Percentiles rank a stretch among this genome's conserved stretches.
phyloP scores from a whole-genome alignment of 352 stramenopile species.

The Phytophthora fragariaefolia region DNA sequence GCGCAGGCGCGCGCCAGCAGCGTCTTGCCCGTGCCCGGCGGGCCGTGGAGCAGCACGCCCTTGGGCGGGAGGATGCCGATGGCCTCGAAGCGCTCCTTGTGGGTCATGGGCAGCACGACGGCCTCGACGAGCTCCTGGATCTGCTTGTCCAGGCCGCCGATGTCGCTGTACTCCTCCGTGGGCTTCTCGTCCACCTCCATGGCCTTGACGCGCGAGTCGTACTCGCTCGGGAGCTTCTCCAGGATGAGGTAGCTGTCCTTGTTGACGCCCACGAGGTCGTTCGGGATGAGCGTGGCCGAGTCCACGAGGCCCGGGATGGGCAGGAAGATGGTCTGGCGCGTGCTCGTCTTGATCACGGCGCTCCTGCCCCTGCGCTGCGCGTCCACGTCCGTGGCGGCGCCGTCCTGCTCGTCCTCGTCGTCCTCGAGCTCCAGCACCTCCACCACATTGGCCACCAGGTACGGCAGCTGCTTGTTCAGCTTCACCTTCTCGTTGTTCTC shows the following conservation, averaged over 20 bases:
- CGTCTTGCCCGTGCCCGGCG: constrained; percentile 98
- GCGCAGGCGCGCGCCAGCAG: constrained; percentile 97
- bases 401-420: constrained; percentile 96
- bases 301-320: constrained; percentile 98
- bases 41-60: constrained; percentile 96
- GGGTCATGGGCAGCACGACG: constrained; percentile 98
- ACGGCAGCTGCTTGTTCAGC: constrained; percentile 99
- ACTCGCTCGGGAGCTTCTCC: constrained; percentile 98
- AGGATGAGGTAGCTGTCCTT: constrained; percentile 99
- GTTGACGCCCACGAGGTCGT: constrained; percentile 98
- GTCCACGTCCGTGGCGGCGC: constrained; percentile 93
- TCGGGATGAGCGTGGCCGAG: constrained; percentile 94
- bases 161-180: constrained; percentile 96
- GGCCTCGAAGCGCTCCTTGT: constrained; percentile 97
- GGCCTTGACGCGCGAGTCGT: constrained; percentile 98
- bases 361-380: constrained; percentile 92
- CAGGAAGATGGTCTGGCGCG: constrained; percentile 98
- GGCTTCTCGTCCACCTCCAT: constrained; percentile 97
- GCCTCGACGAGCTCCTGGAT: constrained; percentile 99
- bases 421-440: constrained; percentile 91
- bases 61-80: constrained; percentile 98
- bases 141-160: constrained; percentile 98
- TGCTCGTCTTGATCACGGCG: constrained; percentile 98
- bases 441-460: constrained; percentile 99
- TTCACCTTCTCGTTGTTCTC: constrained; percentile 99